Base-by-base conservation (phyloP, 1,284 basidiomycete species). In the Rhodotorula sp. region DNA sequence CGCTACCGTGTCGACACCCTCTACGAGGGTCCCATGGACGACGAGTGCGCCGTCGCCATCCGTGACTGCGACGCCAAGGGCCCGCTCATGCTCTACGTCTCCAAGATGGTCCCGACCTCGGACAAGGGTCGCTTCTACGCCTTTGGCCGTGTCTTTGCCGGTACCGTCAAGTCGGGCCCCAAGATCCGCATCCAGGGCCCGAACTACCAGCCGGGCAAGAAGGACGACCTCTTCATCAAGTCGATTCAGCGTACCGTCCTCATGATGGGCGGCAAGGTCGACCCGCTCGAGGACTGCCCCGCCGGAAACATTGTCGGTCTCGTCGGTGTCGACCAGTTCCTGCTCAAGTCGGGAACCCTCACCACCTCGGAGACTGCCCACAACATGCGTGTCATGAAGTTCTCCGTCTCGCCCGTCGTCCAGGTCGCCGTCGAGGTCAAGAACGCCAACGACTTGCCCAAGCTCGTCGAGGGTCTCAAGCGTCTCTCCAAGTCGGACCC, bases 101-200 rank as follows among this genome's bases (percentile, higher is more conserved):
- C 97, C 80, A 99, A 99, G 89, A 99, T 99, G 97, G 95, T 71
- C 34, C 97, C 97, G 77, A 99, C 97, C 70, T 97, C 95, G 79
- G 97, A 99, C 85, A 99, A 99, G 86, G 97, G 97, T 81, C 95
- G 97, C 77, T 99, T 99, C 91, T 99, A 99, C 85, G 97, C 97
- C 77, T 99, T 99, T 84, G 97, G 97, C 85, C 97, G 97, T 89
- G 90, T 99, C 86, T 99, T 99, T 88, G 93, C 97, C 75, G 97
- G 97, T 83, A 98, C 94, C 77, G 93, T 98, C 80, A 88, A 79
- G 48, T 90, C 97, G 73, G 97, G 97, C 73, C 97, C 95, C 81
- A 99, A 99, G 86, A 90, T 98, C 85, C 94, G 97, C 81, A 99
- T 99, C 81, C 97, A 99, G 85, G 97, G 97, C 64, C 97, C 95